A percentile compares a stretch with the other conserved stretches of the same genome.
These are phyloP conservation scores for Pseudocercospora cruenta DNA, from an alignment of 2,329 filamentous ascomycete genomes.

Conservation along the genomic window DNA sequence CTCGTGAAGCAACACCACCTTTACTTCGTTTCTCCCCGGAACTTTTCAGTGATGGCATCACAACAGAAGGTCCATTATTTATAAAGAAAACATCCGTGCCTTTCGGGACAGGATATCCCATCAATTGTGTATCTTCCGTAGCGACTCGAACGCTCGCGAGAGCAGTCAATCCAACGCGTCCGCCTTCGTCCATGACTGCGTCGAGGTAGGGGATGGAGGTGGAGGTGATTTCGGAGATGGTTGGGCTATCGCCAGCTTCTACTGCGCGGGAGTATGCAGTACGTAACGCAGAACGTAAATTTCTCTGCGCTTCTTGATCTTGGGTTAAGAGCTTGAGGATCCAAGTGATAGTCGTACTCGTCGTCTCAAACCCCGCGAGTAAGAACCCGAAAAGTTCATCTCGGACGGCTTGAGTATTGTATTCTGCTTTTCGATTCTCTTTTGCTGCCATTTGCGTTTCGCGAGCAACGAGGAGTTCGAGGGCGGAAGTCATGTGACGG, in stretches of 20 bases:
- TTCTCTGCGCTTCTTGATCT: slow-evolving; percentile 41
- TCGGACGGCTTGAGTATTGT: slow-evolving; percentile 29
- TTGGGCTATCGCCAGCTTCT: not conserved
- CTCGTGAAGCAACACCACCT: not conserved
- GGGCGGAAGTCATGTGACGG: slow-evolving; percentile 24
- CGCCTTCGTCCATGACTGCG: slow-evolving; percentile 18
- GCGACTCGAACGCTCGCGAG: slow-evolving; percentile 27
- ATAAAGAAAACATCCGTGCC: slow-evolving; percentile 5
- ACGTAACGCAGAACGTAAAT: slow-evolving; percentile 40
- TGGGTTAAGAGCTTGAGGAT: slow-evolving; percentile 45
- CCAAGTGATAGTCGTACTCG: slow-evolving; percentile 48
- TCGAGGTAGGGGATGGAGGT: slow-evolving; percentile 18
- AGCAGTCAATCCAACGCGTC: slow-evolving; percentile 34
- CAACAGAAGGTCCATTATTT: not conserved
- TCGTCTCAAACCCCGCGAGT: slow-evolving; percentile 53
- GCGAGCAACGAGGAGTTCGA: slow-evolving; percentile 44
- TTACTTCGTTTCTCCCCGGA: not conserved
- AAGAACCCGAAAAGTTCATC: slow-evolving; percentile 42
- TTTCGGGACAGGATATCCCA: slow-evolving; percentile 6
- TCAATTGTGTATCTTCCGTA: slow-evolving; percentile 25
- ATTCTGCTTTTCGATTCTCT: slow-evolving; percentile 34
- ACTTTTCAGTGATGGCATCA: not conserved
- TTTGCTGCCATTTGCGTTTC: slow-evolving; percentile 42
- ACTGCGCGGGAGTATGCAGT: slow-evolving; percentile 21
- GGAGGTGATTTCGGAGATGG: not conserved